These are phyloP conservation scores for Termitomyces sp. DNA, from an alignment of 768 basidiomycete genomes.

Conservation along the genomic window DNA sequence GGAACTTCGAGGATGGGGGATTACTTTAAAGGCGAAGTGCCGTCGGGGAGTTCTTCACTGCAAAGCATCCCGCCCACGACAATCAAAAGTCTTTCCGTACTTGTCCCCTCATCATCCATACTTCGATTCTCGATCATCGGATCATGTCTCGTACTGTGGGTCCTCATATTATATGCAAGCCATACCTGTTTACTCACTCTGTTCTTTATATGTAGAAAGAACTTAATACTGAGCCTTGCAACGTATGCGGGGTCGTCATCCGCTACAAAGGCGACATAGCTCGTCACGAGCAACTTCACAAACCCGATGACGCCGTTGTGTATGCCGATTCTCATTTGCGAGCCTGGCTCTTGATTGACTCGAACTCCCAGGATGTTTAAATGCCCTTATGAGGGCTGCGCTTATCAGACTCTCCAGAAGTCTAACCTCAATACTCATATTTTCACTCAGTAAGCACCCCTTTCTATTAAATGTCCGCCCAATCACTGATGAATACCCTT, in stretches of 20 bases:
- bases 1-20: not conserved
- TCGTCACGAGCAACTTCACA: slow-evolving; percentile 16
- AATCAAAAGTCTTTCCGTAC: not conserved
- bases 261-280: slow-evolving; percentile 16
- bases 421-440: slow-evolving; percentile 30
- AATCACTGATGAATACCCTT: not conserved
- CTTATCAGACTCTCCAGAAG: slow-evolving; percentile 24
- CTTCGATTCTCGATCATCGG: slow-evolving; percentile 1
- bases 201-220: slow-evolving; percentile 9
- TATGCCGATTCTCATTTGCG: not conserved
- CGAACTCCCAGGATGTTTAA: slow-evolving; percentile 20
- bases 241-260: slow-evolving; percentile 13
- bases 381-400: slow-evolving; percentile 23
- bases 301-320: not conserved
- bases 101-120: not conserved
- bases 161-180: not conserved
- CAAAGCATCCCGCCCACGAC: not conserved
- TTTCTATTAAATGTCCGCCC: not conserved
- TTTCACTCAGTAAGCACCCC: slow-evolving; percentile 23
- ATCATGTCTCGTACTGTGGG: slow-evolving; percentile 13
- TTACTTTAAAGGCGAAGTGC: not conserved
- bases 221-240: slow-evolving; percentile 15
- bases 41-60: not conserved
- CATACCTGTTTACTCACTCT: not conserved
- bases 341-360: not conserved